Conservation (phyloP, 768 basidiomycete species). For the Agrocybe pediades region DNA sequence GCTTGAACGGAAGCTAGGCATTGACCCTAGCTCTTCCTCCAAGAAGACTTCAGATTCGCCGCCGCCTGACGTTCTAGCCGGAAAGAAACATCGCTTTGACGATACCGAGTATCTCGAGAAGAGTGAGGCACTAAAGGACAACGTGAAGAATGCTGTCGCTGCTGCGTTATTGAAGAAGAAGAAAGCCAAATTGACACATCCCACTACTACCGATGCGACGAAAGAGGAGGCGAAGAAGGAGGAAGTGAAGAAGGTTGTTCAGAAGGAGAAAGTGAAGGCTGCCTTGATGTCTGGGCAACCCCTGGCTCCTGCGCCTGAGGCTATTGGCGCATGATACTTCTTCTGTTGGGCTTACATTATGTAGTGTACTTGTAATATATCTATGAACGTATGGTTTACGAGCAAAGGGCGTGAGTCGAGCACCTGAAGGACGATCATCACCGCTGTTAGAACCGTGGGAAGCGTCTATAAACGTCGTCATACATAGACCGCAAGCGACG, state of each 20-base stretch:
- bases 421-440: too few species aligned
- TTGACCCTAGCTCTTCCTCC: constrained; percentile 40
- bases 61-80: constrained; percentile 50
- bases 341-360: constrained; percentile 12
- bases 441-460: constrained; percentile 3
- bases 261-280: constrained; percentile 11
- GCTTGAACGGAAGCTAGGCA: constrained; percentile 82
- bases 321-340: constrained; percentile 35
- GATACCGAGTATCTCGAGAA: constrained; percentile 93
- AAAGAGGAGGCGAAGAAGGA: constrained; percentile 16
- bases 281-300: constrained; percentile 9
- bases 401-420: too few species aligned
- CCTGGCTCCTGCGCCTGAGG: constrained; percentile 18
- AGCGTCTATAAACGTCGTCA: too few species aligned
- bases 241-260: constrained; percentile 10
- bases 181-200: constrained; percentile 29
- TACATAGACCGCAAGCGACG: too few species aligned
- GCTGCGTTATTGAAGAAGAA: constrained; percentile 42
- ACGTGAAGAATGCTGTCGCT: constrained; percentile 88
- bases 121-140: constrained; percentile 87
- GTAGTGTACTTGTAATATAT: not conserved
- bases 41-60: constrained; percentile 29
- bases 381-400: too few species aligned
- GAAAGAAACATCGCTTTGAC: constrained; percentile 88
- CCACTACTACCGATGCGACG: constrained; percentile 10